Evolutionary conservation across 2,329 filamentous ascomycete genomes (phyloP).

Genomic region (Cercospora sp.): DNA sequence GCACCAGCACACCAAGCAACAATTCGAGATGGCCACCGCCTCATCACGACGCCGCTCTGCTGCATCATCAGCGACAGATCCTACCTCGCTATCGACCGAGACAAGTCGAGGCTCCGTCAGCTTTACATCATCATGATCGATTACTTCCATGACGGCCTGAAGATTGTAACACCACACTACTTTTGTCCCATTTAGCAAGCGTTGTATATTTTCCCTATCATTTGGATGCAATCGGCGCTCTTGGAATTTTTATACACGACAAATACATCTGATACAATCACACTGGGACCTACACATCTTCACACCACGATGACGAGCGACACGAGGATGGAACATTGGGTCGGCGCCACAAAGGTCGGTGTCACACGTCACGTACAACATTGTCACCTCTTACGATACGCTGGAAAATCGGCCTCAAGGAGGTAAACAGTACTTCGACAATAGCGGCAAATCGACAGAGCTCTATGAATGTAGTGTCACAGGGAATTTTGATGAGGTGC

Average conservation of each 20-base stretch:
- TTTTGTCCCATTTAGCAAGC: not conserved
- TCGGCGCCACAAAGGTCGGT: not conserved
- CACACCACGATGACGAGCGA: not conserved
- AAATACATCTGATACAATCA: not conserved
- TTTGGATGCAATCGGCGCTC: not conserved
- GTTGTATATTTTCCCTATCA: not conserved
- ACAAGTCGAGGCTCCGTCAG: slow-evolving; percentile 33
- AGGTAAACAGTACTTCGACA: not conserved
- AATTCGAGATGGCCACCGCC: slow-evolving; percentile 49
- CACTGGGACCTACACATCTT: not conserved
- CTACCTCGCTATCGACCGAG: slow-evolving; percentile 30
- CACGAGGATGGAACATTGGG: not conserved
- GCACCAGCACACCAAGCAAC: slow-evolving; percentile 54
- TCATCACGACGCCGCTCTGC: slow-evolving; percentile 47
- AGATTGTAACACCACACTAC: not conserved
- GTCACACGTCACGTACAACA: not conserved
- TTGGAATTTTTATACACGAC: not conserved
- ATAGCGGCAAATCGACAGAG: not conserved
- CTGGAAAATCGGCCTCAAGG: not conserved
- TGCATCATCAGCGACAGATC: slow-evolving; percentile 20
- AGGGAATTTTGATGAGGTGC: not conserved
- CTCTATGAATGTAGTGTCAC: not conserved
- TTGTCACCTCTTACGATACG: not conserved
- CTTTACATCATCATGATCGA: slow-evolving; percentile 30
- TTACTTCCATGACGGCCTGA: no score